A percentile compares a stretch with the other conserved stretches of the same genome.
Evolutionary conservation across 208 protist genomes (phyloP).

Genomic region (Herpetomonas tarakana): DNA sequence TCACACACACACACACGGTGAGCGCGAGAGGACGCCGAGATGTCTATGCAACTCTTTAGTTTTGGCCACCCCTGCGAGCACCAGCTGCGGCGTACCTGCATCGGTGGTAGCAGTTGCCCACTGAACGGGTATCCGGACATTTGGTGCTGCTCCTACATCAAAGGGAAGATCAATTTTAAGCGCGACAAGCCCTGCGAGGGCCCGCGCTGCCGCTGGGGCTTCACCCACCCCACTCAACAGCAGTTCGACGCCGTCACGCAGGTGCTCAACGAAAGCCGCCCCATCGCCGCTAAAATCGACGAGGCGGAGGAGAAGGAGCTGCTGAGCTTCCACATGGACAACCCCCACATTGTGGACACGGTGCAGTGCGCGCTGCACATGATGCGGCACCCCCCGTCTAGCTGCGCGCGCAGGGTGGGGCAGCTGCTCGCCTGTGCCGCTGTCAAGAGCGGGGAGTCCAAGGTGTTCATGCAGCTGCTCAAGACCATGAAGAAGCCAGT

Average conservation of each 20-base stretch:
- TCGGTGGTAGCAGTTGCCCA: conserved; percentile 80
- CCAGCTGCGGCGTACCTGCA: conserved; percentile 81
- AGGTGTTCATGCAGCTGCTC: conserved; percentile 84
- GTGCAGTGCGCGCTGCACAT: conserved; percentile 88
- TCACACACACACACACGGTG: conserved; percentile 6
- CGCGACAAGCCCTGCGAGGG: conserved; percentile 90
- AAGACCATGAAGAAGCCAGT: conserved; percentile 92
- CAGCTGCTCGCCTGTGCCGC: conserved; percentile 84
- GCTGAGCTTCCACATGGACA: conserved; percentile 71
- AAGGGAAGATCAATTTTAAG: conserved; percentile 91
- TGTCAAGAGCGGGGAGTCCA: conserved; percentile 59
- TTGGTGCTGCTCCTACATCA: conserved; percentile 91
- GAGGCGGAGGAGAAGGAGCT: conserved; percentile 71
- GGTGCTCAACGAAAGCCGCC: conserved; percentile 78
- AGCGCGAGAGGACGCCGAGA: too few relatives aligned
- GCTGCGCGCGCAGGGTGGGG: conserved; percentile 57
- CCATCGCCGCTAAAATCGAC: conserved; percentile 76
- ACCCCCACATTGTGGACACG: conserved; percentile 77
- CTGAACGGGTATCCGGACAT: conserved; percentile 85
- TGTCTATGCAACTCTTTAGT: conserved; percentile 85
- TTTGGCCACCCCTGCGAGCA: conserved; percentile 90
- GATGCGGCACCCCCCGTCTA: conserved; percentile 75
- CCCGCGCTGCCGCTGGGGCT: conserved; percentile 81
- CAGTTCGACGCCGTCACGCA: conserved; percentile 86
- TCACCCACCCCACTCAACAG: conserved; percentile 68